Base-by-base conservation (phyloP, 2,329 filamentous ascomycete genomes). In the Cladorrhinum sp. region DNA sequence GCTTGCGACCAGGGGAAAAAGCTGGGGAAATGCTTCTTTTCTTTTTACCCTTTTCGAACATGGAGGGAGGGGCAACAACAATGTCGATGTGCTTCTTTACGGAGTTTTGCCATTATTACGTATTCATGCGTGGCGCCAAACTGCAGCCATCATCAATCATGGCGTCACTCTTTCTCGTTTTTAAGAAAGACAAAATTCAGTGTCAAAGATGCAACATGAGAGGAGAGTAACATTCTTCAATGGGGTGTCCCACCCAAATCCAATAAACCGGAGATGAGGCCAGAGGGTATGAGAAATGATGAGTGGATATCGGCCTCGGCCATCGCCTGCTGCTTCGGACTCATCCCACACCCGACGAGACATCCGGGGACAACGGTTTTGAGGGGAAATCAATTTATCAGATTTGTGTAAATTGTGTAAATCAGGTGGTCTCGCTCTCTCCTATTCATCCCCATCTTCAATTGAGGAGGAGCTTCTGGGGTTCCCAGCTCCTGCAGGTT, bases 11-110 rank as follows among this genome's bases (percentile, higher is more conserved):
- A 54, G 53, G 53, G 53, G 20, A 3, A 55, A 55, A 57, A 57
- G 54, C 54, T 57, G 54, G 54, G 54, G 54, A 57, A 57, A 57
- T 57, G 54, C 54, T 57, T 57, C 54, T 57, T 55, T 55, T n/a
- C n/a, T n/a, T 55, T 55, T 39, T 55, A 42, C 20, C 21, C 21
- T 55, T 36, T 21, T 10, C 16, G 42, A 46, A 20, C 3, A 46
- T 24, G 53, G 30, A 42, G 53, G 18, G 53, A 20, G 26, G 23
- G 42, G 26, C 54, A n/a, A 57, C 54, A 49, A 46, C 10, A 16
- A 21, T 46, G 18, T 20, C 18, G 42, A 46, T 21, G 18, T 18
- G 42, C 18, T 46, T 18, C 7, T 20, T 18, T 9, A 28, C 26
- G 26, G n/a, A 42, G 36, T 14, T 42, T 14, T 42, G 6, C 10